phyloP scores from a whole-genome alignment of 169 alveolate genomes.

The Cryptosporidium ubiquitum region DNA sequence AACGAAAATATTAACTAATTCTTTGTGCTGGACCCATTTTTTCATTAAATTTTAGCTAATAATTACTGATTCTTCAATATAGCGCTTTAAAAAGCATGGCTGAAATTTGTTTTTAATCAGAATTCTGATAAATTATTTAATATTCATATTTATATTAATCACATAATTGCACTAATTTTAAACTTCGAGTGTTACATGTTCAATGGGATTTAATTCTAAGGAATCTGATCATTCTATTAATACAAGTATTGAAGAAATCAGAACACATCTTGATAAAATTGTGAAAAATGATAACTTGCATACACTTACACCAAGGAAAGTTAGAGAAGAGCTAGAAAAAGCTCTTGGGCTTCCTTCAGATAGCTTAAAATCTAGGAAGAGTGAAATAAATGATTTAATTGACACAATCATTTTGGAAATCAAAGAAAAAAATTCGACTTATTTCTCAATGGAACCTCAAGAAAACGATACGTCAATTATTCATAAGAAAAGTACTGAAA shows the following conservation, averaged over 20 bases:
- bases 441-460: not conserved
- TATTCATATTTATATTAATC: not conserved
- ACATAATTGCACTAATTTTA: not conserved
- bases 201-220: not conserved
- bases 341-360: conserved; percentile 4
- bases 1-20: not conserved
- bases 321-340: conserved; percentile 63
- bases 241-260: not conserved
- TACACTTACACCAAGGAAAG: conserved; percentile 54
- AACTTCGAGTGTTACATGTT: not conserved
- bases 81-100: conserved; percentile 11
- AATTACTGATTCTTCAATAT: not conserved
- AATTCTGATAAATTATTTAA: not conserved
- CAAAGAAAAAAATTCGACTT: not conserved
- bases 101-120: not conserved
- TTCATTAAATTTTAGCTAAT: not conserved
- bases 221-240: not conserved
- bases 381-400: conserved; percentile 24
- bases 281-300: conserved; percentile 39
- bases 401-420: conserved; percentile 29
- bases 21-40: conserved; percentile 7
- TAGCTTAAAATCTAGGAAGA: conserved; percentile 16
- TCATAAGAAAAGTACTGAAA: not conserved
- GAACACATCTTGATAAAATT: not conserved
- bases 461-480: not conserved